phyloP scores from a whole-genome alignment of 2,329 filamentous ascomycete species.

The Truncatella angustata region DNA sequence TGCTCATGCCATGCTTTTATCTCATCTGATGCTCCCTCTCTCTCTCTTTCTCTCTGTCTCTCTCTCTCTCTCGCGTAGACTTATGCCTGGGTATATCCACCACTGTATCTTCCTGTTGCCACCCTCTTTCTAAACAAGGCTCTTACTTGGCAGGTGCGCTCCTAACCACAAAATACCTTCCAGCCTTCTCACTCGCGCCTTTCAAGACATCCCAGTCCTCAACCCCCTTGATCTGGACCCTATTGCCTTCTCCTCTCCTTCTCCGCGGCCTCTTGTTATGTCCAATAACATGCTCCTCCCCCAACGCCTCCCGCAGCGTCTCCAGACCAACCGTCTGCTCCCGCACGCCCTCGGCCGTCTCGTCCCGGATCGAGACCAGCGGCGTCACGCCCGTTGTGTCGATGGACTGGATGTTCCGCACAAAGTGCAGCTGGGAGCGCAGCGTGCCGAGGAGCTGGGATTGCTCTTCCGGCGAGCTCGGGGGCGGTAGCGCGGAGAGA shows the following conservation, averaged over 20 bases:
- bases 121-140: constrained; percentile 13
- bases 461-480: constrained; percentile 62
- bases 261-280: constrained; percentile 36
- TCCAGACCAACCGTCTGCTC: constrained; percentile 60
- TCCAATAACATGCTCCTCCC: constrained; percentile 60
- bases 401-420: constrained; percentile 79
- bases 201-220: constrained; percentile 72
- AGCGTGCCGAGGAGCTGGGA: constrained; percentile 70
- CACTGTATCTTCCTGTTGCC: too few species aligned
- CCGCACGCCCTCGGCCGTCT: constrained; percentile 55
- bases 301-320: constrained; percentile 54
- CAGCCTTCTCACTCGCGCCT: constrained; percentile 63
- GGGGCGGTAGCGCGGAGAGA: constrained; percentile 81
- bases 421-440: constrained; percentile 82
- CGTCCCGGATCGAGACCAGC: constrained; percentile 77
- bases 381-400: constrained; percentile 73
- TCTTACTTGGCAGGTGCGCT: constrained; percentile 43
- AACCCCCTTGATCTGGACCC: constrained; percentile 29
- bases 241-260: constrained; percentile 10
- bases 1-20: not conserved
- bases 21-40: not conserved
- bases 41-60: too few species aligned
- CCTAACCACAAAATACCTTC: constrained; percentile 76
- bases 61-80: too few species aligned
- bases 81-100: not conserved